A percentile compares a stretch with the other conserved stretches of the same genome.
phyloP scores from a whole-genome alignment of 805 yeast species.

The Phaffomyces opuntiae region DNA sequence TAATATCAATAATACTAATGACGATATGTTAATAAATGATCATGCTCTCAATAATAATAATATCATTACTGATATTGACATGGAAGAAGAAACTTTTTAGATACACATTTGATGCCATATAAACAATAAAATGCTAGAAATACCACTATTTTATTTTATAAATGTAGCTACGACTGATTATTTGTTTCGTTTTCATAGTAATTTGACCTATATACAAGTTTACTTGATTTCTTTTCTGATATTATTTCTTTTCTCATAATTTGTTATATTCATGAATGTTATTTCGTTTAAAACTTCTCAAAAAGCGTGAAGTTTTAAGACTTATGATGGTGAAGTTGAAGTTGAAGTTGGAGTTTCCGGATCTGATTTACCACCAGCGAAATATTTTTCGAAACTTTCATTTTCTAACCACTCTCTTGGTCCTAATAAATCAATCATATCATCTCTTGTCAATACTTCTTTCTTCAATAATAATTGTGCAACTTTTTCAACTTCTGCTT shows the following conservation, averaged over 20 bases:
- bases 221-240: too few relatives aligned
- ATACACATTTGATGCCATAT: not conserved
- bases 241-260: not conserved
- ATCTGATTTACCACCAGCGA: constrained; percentile 30
- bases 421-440: constrained; percentile 70
- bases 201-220: not conserved
- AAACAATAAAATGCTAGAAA: not conserved
- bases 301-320: not conserved
- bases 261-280: not conserved
- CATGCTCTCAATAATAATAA: too few relatives aligned
- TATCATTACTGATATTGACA: constrained; percentile 16
- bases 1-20: too few relatives aligned
- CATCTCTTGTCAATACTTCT: constrained; percentile 77
- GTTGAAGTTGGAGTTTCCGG: constrained; percentile 7
- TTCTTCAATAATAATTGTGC: constrained; percentile 66
- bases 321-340: constrained; percentile 14
- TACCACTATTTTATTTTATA: too few relatives aligned
- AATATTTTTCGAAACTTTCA: constrained; percentile 86
- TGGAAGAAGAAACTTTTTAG: constrained; percentile 31
- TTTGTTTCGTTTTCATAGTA: not conserved
- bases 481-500: constrained; percentile 55
- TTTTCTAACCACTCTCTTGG: constrained; percentile 71
- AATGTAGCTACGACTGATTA: not conserved
- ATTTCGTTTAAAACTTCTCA: not conserved
- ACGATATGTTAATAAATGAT: too few relatives aligned